Evolutionary conservation across 805 yeast genomes (phyloP).

Genomic region (Candida saitoana): DNA sequence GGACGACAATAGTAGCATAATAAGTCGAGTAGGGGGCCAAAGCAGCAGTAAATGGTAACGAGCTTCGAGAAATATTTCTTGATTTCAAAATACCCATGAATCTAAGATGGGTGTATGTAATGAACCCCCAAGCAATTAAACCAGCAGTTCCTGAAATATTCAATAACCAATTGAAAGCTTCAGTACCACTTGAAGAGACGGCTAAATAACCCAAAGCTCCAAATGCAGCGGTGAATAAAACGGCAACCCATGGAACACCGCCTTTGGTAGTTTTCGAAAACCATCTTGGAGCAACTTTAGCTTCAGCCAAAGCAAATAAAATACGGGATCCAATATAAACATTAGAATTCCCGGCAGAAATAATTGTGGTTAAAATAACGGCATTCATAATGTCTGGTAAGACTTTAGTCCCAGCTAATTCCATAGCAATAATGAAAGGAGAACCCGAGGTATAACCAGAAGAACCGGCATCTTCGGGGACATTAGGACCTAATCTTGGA

Average conservation of each 20-base stretch:
- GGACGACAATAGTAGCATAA: constrained; percentile 53
- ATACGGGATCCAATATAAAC: constrained; percentile 69
- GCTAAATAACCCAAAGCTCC: constrained; percentile 65
- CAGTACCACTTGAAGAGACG: constrained; percentile 46
- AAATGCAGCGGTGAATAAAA: constrained; percentile 52
- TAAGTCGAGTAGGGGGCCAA: constrained; percentile 66
- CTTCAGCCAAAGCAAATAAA: constrained; percentile 60
- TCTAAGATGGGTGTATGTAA: constrained; percentile 60
- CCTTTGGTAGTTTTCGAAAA: constrained; percentile 45
- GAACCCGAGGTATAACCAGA: constrained; percentile 49
- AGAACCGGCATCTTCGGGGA: constrained; percentile 25
- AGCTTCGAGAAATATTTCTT: constrained; percentile 63
- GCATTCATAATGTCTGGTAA: constrained; percentile 72
- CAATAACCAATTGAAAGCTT: constrained; percentile 68
- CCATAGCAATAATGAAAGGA: constrained; percentile 70
- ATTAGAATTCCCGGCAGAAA: constrained; percentile 79
- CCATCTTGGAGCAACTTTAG: constrained; percentile 52
- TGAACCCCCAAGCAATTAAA: constrained; percentile 67
- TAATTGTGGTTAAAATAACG: constrained; percentile 58
- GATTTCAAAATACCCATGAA: constrained; percentile 62
- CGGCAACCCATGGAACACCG: constrained; percentile 64
- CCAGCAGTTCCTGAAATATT: constrained; percentile 79
- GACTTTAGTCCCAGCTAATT: constrained; percentile 61
- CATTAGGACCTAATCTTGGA: constrained; percentile 44
- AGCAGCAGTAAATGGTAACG: constrained; percentile 70